phyloP scores from a whole-genome alignment of 1,139 yeast species.

The Pichia inconspicua region DNA sequence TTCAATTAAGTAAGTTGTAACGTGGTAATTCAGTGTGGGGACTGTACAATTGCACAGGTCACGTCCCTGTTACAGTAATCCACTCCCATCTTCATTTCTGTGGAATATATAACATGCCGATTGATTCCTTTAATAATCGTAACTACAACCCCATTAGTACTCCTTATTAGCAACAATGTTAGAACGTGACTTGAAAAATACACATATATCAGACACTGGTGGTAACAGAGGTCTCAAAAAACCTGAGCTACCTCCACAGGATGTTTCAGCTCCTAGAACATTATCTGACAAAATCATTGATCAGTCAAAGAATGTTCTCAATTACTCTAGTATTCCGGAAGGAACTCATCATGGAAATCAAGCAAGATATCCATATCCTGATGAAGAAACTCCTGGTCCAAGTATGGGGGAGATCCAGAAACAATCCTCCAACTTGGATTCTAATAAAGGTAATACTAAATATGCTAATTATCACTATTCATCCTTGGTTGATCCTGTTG shows the following conservation, averaged over 20 bases:
- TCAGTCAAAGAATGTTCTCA: constrained; percentile 5
- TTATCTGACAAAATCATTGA: constrained; percentile 1
- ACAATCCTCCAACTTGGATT: neutral
- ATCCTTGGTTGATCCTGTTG: constrained; percentile 23
- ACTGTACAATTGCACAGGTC: neutral
- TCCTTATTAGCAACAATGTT: constrained; percentile 1
- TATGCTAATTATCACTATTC: constrained; percentile 17
- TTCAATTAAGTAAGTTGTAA: no score
- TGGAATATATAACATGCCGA: neutral
- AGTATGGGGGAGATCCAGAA: neutral
- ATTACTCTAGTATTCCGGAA: neutral
- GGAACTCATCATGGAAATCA: neutral
- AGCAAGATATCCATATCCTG: constrained; percentile 1
- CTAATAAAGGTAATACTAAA: neutral
- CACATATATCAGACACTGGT: neutral
- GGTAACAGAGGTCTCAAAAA: neutral
- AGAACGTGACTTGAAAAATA: constrained; percentile 1
- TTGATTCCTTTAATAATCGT: no score
- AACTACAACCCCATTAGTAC: no score
- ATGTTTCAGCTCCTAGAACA: neutral
- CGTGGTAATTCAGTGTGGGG: neutral
- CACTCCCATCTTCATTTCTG: neutral
- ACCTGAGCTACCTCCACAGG: neutral
- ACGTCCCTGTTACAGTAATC: neutral
- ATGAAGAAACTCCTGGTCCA: neutral